A percentile compares a stretch with the other conserved stretches of the same genome.
Evolutionary conservation across 495 filamentous ascomycete species (phyloP).

Genomic region (Neurospora sp.): DNA sequence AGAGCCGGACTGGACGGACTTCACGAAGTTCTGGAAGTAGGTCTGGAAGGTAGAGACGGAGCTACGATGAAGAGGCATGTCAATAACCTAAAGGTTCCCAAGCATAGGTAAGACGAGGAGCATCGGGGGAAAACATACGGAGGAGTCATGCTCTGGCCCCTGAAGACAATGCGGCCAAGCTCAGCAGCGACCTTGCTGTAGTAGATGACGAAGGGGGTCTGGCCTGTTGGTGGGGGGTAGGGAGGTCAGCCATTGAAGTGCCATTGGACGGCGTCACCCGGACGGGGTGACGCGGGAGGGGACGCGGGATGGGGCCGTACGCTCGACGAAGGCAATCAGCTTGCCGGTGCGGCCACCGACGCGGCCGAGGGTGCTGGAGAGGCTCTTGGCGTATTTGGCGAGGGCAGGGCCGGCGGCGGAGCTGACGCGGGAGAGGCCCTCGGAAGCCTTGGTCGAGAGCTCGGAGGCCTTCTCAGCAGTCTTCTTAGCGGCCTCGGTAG

Average conservation of each 20-base stretch:
- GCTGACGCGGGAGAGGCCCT: conserved; percentile 77
- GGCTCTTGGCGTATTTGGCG: conserved; percentile 54
- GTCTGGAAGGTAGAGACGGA: conserved; percentile 71
- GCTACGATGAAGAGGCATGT: conserved; percentile 36
- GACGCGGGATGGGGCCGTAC: conserved; percentile 43
- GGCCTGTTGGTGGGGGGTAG: conserved; percentile 39
- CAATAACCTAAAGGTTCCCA: conserved; percentile 8
- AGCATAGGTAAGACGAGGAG: not conserved
- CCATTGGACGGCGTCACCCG: not conserved
- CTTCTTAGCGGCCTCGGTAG: conserved; percentile 53
- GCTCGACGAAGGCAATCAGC: conserved; percentile 70
- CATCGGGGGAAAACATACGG: conserved; percentile 55
- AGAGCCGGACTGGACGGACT: conserved; percentile 48
- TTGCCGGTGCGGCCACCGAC: conserved; percentile 79
- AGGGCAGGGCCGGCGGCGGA: conserved; percentile 71
- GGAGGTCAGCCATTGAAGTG: not conserved
- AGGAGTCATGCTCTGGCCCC: conserved; percentile 81
- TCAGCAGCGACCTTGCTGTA: conserved; percentile 84
- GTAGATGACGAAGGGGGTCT: conserved; percentile 79
- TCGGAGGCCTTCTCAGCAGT: conserved; percentile 55
- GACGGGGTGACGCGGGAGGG: not conserved
- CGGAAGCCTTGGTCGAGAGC: conserved; percentile 62
- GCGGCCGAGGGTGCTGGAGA: conserved; percentile 55
- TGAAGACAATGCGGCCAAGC: conserved; percentile 76
- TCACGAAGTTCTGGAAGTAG: conserved; percentile 68